Evolutionary conservation across 148 eudicot species (phyloP).

Genomic region (Rhododendron griersonianum): DNA sequence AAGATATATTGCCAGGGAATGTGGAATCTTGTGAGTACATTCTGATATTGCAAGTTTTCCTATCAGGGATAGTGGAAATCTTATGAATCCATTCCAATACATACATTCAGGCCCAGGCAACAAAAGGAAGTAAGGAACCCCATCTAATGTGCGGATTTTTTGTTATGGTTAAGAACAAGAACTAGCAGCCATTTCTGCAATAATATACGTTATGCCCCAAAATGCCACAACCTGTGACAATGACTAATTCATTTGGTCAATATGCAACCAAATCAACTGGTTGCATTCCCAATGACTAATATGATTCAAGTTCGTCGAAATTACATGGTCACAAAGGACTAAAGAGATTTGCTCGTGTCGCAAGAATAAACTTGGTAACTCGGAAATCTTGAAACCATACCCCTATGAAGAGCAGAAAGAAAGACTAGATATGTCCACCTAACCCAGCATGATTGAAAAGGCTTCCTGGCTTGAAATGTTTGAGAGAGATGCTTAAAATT

Average conservation of each 20-base stretch:
- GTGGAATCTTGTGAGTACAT: background rate
- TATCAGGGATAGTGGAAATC: background rate
- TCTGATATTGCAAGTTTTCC: background rate
- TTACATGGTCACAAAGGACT: background rate
- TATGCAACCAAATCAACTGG: background rate
- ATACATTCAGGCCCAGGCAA: background rate
- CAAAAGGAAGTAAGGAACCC: background rate
- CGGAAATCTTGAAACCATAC: background rate
- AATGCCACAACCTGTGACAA: background rate
- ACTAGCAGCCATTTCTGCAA: background rate
- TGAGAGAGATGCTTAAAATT: background rate
- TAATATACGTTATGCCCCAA: background rate
- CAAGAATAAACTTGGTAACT: background rate
- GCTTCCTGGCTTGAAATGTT: conserved; percentile 1
- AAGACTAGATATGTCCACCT: background rate
- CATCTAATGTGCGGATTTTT: background rate
- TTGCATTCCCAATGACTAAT: background rate
- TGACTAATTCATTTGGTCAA: background rate
- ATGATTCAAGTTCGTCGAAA: background rate
- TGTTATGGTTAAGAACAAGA: background rate
- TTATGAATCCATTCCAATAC: background rate
- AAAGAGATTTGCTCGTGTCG: background rate
- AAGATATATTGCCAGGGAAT: background rate
- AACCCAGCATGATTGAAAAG: background rate
- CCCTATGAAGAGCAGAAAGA: background rate